These are phyloP conservation scores for Citrullus mucosospermus DNA, from an alignment of 306 rosid species.

Conservation along the genomic window DNA sequence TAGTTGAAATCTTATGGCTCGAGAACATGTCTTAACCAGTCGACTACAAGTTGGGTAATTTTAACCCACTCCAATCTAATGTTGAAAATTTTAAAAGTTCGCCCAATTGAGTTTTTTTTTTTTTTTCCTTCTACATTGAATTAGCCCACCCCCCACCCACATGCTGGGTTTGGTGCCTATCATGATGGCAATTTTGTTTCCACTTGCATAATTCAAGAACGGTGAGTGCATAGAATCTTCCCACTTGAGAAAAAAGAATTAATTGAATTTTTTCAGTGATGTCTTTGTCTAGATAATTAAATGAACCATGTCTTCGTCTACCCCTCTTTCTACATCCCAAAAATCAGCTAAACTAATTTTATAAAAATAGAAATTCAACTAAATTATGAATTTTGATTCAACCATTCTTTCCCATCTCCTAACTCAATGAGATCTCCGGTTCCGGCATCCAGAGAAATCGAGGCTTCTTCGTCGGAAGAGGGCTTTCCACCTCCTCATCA, in stretches of 20 bases:
- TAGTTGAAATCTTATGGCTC: no score
- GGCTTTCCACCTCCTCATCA: constrained; percentile 86
- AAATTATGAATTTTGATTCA: neutral
- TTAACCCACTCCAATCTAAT: no score
- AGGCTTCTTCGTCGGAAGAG: constrained; percentile 55
- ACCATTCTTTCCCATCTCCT: neutral
- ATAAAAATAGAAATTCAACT: neutral
- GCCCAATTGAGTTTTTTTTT: neutral
- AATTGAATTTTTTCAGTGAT: constrained; percentile 1
- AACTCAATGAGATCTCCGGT: neutral
- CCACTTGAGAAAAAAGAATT: neutral
- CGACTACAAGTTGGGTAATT: no score
- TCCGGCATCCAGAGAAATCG: constrained; percentile 17
- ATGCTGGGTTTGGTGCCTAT: neutral
- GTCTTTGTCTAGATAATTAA: no score
- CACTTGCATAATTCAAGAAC: neutral
- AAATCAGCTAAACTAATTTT: neutral
- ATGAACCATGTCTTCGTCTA: neutral
- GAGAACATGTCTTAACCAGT: no score
- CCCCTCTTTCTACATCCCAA: neutral
- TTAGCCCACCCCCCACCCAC: neutral
- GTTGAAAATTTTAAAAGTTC: neutral
- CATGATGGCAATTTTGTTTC: neutral
- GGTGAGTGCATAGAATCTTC: neutral
- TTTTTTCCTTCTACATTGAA: neutral